These are phyloP conservation scores for Omphalotus guepiniiformis DNA, from an alignment of 768 basidiomycete genomes.

Conservation along the genomic window DNA sequence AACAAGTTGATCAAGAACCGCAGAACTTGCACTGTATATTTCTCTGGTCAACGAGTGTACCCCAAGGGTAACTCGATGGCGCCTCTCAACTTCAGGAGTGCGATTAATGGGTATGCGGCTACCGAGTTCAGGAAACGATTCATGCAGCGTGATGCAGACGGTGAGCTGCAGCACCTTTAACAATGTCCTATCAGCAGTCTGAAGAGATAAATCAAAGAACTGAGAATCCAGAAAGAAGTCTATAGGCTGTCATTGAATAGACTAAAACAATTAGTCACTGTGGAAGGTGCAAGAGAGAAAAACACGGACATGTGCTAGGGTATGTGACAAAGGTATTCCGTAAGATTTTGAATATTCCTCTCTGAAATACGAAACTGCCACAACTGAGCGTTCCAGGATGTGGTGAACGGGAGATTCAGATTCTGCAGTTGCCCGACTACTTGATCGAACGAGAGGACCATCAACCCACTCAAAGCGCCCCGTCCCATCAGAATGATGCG, in stretches of 20 bases:
- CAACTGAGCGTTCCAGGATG: too few relatives aligned
- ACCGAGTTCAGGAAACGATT: too few relatives aligned
- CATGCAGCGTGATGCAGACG: background rate
- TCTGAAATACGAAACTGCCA: conserved; percentile 11
- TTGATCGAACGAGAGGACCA: conserved; percentile 79
- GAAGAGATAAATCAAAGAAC: conserved; percentile 13
- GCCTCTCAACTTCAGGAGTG: too few relatives aligned
- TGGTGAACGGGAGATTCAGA: too few relatives aligned
- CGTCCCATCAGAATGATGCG: conserved; percentile 19
- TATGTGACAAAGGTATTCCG: conserved; percentile 32
- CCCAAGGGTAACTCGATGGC: too few relatives aligned
- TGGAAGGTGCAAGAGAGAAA: too few relatives aligned
- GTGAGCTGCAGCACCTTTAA: conserved; percentile 17
- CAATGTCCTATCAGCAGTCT: background rate
- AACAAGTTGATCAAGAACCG: too few relatives aligned
- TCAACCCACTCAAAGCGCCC: conserved; percentile 93
- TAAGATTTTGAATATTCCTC: conserved; percentile 19
- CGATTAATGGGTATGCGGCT: too few relatives aligned
- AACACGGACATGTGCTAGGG: conserved; percentile 35
- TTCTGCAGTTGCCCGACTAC: too few relatives aligned
- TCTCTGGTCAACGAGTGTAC: too few relatives aligned
- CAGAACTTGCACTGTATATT: too few relatives aligned
- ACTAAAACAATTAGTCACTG: too few relatives aligned
- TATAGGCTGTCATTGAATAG: conserved; percentile 39
- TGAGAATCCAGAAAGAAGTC: conserved; percentile 43